Base-by-base conservation (phyloP, 495 filamentous ascomycete species). In the Penicillium desertorum region DNA sequence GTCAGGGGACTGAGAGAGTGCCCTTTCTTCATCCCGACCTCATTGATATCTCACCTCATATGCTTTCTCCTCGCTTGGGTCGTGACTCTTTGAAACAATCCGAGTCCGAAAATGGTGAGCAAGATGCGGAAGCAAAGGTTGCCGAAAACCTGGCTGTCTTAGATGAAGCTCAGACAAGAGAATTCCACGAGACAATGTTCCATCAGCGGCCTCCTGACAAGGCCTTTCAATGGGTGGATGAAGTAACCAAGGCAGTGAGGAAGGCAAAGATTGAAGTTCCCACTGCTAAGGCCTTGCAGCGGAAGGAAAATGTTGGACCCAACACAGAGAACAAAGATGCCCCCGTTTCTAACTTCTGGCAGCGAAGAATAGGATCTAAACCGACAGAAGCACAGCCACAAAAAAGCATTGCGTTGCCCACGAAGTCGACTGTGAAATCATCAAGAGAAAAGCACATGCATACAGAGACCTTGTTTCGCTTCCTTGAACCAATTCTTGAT, bases 401-500 rank as follows among this genome's bases (percentile, higher is more conserved):
- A 45, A 57, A 16, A 19, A 19, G 10, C 27, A 34, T 10, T 29
- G 10, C 4, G 4, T 50, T 37, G 5, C 10, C 45, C 29, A 32
- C 10, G 5, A 16, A 54, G 20, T 34, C 23, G 8, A 27, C 37
- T n/a, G 10, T 56, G 10, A 30, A 49, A 53, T 23, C 16, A 17
- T 34, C 52, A 44, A 39, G 56, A 22, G 20, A 59, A 16, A 43
- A 48, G 32, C 48, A 16, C 34, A 29, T 30, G 30, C 5, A 9
- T 25, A 51, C 65, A 29, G 62, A 51, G 46, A 41, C 42, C 7
- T 43, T 74, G 1, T 68, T 65, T 63, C 43, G 48, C 19, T 47
- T 49, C 22, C 23, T 76, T 0, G 44, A 60, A 27, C 66, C 67
- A 6, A 48, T 51, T 11, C 47, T 76, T 17, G 61, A 68, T 50